Evolutionary conservation across 1,139 yeast species (phyloP).

Genomic region (Debaryomycetaceae sp.): DNA sequence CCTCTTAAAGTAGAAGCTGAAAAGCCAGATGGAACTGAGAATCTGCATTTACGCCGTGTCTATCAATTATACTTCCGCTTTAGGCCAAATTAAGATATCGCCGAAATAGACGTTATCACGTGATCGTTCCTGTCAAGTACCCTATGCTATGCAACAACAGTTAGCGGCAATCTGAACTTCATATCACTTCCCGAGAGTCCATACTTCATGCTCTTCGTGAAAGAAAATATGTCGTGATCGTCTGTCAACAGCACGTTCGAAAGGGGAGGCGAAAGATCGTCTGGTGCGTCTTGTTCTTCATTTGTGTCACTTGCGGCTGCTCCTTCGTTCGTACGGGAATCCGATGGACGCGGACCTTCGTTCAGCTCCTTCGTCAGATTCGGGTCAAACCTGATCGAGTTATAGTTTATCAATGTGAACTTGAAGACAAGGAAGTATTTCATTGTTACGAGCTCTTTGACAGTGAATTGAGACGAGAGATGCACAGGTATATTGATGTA

Average conservation of each 20-base stretch:
- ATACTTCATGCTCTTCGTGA: conserved; percentile 14
- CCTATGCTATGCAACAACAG: conserved; percentile 15
- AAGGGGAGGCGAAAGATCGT: not conserved
- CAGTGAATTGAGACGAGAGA: conserved; percentile 37
- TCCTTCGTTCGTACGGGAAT: not conserved
- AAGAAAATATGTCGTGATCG: not conserved
- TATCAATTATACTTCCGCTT: not conserved
- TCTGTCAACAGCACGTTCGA: not conserved
- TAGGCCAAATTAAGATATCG: not conserved
- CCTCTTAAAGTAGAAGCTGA: not conserved
- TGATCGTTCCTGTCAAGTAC: not conserved
- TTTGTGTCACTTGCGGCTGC: not conserved
- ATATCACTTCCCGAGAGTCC: conserved; percentile 33
- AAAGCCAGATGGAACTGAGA: not conserved
- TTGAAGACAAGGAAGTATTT: conserved; percentile 37
- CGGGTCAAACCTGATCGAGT: not conserved
- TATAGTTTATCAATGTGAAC: conserved; percentile 31
- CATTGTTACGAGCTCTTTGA: conserved; percentile 34
- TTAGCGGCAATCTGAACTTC: conserved; percentile 31
- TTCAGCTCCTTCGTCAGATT: not conserved
- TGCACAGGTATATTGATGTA: conserved; percentile 29
- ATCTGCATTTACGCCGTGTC: not conserved
- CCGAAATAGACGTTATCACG: not conserved
- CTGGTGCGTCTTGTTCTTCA: not conserved
- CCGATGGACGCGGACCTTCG: not conserved